These are phyloP conservation scores for Sporisorium scitamineum DNA, from an alignment of 1,284 basidiomycete genomes.

Conservation along the genomic window DNA sequence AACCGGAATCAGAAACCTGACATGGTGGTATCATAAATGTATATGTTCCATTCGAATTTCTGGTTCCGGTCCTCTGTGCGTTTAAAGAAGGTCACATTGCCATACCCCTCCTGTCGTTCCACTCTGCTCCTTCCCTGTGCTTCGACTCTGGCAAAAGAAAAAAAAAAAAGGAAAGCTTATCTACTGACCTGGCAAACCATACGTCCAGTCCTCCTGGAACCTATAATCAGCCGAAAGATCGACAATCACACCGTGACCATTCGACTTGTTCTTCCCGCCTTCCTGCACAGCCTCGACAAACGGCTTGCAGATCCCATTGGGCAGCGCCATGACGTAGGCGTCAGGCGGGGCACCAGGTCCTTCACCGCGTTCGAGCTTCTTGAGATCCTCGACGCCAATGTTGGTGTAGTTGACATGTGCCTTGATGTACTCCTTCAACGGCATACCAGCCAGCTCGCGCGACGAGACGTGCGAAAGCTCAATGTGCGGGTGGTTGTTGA, in stretches of 20 bases:
- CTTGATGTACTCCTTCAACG: constrained; percentile 86
- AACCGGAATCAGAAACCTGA: not conserved
- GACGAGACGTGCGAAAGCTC: constrained; percentile 94
- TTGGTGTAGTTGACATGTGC: constrained; percentile 73
- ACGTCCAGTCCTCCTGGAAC: constrained; percentile 94
- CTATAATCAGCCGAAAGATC: constrained; percentile 95
- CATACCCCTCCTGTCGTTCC: too few relatives aligned
- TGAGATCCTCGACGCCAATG: constrained; percentile 65
- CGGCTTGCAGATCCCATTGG: constrained; percentile 95
- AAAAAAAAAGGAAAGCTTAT: too few relatives aligned
- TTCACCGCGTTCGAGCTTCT: constrained; percentile 65
- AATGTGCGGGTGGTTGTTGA: constrained; percentile 87
- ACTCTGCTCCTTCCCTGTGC: not conserved
- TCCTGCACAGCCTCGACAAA: constrained; percentile 96
- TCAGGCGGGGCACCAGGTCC: constrained; percentile 66
- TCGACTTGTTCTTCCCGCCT: constrained; percentile 74
- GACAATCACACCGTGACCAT: constrained; percentile 78
- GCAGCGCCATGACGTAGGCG: constrained; percentile 85
- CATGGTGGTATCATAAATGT: not conserved
- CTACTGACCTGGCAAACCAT: constrained; percentile 97
- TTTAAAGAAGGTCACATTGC: too few relatives aligned
- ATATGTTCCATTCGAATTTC: not conserved
- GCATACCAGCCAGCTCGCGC: constrained; percentile 87
- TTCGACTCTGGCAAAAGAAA: too few relatives aligned
- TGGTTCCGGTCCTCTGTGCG: not conserved